Evolutionary conservation across 768 basidiomycete genomes (phyloP), one percentile per base, ranked within the genome.

Genomic region (Trametes villosa): DNA sequence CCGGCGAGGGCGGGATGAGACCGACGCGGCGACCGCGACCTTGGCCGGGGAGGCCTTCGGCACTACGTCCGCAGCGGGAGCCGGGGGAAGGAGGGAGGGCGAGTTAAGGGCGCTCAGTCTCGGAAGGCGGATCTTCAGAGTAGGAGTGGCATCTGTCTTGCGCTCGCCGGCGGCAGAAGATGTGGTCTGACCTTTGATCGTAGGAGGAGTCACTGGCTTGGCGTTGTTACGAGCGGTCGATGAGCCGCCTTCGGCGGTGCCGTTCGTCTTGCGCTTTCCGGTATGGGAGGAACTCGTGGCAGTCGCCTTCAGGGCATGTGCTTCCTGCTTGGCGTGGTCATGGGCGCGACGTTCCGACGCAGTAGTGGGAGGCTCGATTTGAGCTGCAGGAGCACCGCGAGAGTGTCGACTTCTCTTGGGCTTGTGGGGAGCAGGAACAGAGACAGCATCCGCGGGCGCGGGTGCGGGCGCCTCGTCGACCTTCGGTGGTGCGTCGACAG

Each of bases 71-170:
- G 53, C 17, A 12, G 62, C 12, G 15, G 66, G n/a, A 17, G 56
- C 20, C 15, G 47, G 27, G 26, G 38, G 30, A 13, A 52, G n/a
- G 2, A 48, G 33, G 12, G 57, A 46, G 2, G 65, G 56, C 9
- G 61, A 58, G 41, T 48, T 63, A n/a, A 72, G 44, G 1, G 61
- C 59, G 22, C 60, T 57, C 6, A 68, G 58, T 29, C 68, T 57
- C 9, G 71, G 72, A 26, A 73, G 59, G 20, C 72, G 71, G 29
- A 73, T 73, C 65, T 72, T 73, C 31, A 73, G 58, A 2, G 71
- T 65, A 2, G 68, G 67, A 17, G 69, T 68, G 30, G 59, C 60
- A n/a, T 65, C 52, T 2, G 48, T 41, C 29, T 60, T 60, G 20
- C 4, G 59, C 6, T 65, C 66, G 6, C 68, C 66, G 31, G 68